Conservation (phyloP, 106 monocot genomes). For the Dendrobium chrysotoxum region DNA sequence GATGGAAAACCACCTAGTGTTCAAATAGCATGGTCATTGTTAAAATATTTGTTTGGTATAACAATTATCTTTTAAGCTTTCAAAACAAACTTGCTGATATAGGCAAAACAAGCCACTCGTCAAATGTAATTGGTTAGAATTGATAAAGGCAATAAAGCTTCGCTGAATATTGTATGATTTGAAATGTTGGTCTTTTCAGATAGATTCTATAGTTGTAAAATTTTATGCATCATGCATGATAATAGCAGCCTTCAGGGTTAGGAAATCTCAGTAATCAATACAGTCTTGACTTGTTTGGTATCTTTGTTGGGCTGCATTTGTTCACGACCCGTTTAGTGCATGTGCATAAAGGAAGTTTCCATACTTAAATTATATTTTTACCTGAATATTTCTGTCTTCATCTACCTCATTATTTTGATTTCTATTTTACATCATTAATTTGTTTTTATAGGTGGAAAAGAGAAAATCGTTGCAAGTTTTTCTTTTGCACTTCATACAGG, state of each 20-base stretch:
- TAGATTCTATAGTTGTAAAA: not conserved
- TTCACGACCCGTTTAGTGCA: not conserved
- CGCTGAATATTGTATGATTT: not conserved
- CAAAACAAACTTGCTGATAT: not conserved
- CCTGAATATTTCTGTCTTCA: not conserved
- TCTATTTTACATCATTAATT: not conserved
- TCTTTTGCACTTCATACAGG: conserved; percentile 75
- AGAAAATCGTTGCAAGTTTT: conserved; percentile 74
- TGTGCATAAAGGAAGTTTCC: not conserved
- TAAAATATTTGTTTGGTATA: not conserved
- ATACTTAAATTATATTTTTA: not conserved
- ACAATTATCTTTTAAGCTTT: not conserved
- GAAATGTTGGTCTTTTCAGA: not conserved
- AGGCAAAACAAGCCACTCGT: not conserved
- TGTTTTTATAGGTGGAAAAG: conserved; percentile 63
- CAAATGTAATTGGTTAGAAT: not conserved
- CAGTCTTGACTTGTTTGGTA: not conserved
- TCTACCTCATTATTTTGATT: not conserved
- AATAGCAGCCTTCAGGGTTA: not conserved
- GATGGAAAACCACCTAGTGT: not conserved
- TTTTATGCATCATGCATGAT: not conserved
- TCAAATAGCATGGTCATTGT: not conserved
- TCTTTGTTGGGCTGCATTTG: not conserved
- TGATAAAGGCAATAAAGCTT: not conserved
- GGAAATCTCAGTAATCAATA: not conserved